These are phyloP conservation scores for Colletotrichum chlorophyti DNA, from an alignment of 2,329 filamentous ascomycete species.

Conservation along the genomic window DNA sequence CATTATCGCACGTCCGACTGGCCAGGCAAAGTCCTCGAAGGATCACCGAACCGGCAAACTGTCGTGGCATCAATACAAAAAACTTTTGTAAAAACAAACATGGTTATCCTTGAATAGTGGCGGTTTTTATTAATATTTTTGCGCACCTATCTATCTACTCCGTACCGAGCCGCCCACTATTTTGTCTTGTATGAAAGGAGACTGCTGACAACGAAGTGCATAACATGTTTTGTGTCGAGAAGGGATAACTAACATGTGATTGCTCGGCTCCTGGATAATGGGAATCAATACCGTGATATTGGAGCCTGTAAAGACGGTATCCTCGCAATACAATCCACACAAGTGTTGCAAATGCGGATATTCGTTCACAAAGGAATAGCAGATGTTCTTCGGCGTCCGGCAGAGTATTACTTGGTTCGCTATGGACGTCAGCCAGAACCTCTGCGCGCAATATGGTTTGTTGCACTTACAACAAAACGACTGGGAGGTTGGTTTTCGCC, in stretches of 20 bases:
- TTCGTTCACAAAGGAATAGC: conserved; percentile 13
- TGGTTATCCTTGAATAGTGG: background rate
- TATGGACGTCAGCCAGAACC: no score
- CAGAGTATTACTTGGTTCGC: conserved; percentile 9
- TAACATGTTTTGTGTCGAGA: background rate
- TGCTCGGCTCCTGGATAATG: background rate
- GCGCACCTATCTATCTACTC: background rate
- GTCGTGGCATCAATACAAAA: background rate
- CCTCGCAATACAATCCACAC: conserved; percentile 4
- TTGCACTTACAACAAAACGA: conserved; percentile 10
- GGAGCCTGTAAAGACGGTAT: background rate
- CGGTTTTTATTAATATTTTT: conserved; percentile 3
- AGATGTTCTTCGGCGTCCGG: background rate
- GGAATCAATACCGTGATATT: conserved; percentile 3
- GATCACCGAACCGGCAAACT: no score
- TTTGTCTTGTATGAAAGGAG: background rate
- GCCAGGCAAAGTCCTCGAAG: no score
- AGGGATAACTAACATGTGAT: background rate
- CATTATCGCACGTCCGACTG: no score
- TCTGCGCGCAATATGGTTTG: no score
- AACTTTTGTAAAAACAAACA: background rate
- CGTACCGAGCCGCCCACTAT: background rate
- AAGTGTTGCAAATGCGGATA: conserved; percentile 6
- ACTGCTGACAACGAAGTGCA: background rate
- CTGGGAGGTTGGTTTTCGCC: conserved; percentile 53